Conservation (phyloP, 2,329 filamentous ascomycete genomes). For the Lasiodiplodia theobromae region DNA sequence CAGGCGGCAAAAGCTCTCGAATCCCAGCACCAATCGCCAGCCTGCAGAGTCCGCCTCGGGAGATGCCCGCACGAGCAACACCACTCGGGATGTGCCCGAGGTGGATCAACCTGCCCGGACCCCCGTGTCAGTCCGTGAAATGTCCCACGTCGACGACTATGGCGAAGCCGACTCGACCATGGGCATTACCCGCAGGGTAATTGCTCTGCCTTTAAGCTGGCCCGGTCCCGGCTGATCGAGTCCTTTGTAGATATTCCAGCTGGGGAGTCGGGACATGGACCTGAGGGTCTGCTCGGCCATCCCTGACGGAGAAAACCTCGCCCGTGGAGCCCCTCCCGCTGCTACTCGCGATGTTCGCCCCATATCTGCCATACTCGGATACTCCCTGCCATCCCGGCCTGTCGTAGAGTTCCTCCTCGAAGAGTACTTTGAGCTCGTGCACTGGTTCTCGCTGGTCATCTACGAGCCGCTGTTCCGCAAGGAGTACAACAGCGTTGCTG, state of each 20-base stretch:
- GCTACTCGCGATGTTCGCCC: slow-evolving; percentile 33
- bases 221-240: neutral
- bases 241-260: slow-evolving; percentile 36
- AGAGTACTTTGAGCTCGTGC: slow-evolving; percentile 51
- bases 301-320: slow-evolving; percentile 40
- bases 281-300: slow-evolving; percentile 46
- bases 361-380: slow-evolving; percentile 40
- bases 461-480: slow-evolving; percentile 51
- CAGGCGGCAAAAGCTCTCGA: neutral
- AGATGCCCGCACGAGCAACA: neutral
- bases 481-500: slow-evolving; percentile 41
- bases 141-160: slow-evolving; percentile 30
- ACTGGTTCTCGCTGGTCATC: slow-evolving; percentile 55
- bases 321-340: slow-evolving; percentile 7
- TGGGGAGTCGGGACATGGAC: slow-evolving; percentile 39
- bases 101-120: neutral
- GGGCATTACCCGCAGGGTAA: slow-evolving; percentile 41
- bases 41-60: neutral
- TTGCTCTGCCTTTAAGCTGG: neutral
- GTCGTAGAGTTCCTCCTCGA: slow-evolving; percentile 46
- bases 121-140: neutral
- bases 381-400: slow-evolving; percentile 40
- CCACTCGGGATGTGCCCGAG: neutral
- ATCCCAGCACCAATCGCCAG: neutral
- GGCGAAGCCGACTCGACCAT: slow-evolving; percentile 46